Evolutionary conservation across 768 basidiomycete species (phyloP).

Genomic region (Auriscalpium microsporum): DNA sequence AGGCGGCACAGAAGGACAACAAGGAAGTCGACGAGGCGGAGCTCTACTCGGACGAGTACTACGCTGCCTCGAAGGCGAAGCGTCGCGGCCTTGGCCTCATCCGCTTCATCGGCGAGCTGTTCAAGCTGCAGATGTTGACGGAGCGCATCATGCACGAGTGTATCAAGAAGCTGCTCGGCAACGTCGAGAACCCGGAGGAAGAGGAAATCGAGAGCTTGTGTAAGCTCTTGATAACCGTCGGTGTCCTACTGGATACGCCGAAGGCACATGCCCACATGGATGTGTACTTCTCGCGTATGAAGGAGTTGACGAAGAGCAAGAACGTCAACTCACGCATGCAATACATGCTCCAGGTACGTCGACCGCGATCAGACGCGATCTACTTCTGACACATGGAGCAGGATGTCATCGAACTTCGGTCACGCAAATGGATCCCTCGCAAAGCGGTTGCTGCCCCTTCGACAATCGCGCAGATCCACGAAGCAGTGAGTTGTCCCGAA

Average conservation of each 20-base stretch:
- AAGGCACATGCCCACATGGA: conserved; percentile 84
- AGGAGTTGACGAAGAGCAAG: conserved; percentile 63
- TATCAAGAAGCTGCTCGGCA: conserved; percentile 89
- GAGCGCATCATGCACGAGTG: conserved; percentile 99
- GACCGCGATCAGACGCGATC: background rate
- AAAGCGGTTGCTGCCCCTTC: conserved; percentile 69
- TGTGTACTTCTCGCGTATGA: conserved; percentile 89
- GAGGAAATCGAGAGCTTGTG: conserved; percentile 96
- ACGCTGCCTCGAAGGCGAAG: conserved; percentile 93
- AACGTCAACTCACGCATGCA: conserved; percentile 83
- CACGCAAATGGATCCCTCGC: conserved; percentile 72
- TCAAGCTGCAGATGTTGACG: conserved; percentile 97
- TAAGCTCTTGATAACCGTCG: conserved; percentile 87
- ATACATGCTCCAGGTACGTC: conserved; percentile 87
- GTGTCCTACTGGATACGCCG: conserved; percentile 66
- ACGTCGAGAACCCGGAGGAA: conserved; percentile 93
- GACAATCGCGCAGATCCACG: conserved; percentile 85
- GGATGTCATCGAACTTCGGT: conserved; percentile 88
- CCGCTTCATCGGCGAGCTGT: conserved; percentile 96
- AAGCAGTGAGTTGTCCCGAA: conserved; percentile 48
- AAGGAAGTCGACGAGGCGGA: conserved; percentile 66
- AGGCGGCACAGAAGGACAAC: conserved; percentile 15
- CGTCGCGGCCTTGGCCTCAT: conserved; percentile 94
- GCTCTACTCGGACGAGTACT: conserved; percentile 93
- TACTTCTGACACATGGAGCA: conserved; percentile 24